Percentiles rank a stretch among this genome's conserved stretches.
These are phyloP conservation scores for Tylopilus plumbeoviolaceoides DNA, from an alignment of 768 basidiomycete species.

Conservation along the genomic window DNA sequence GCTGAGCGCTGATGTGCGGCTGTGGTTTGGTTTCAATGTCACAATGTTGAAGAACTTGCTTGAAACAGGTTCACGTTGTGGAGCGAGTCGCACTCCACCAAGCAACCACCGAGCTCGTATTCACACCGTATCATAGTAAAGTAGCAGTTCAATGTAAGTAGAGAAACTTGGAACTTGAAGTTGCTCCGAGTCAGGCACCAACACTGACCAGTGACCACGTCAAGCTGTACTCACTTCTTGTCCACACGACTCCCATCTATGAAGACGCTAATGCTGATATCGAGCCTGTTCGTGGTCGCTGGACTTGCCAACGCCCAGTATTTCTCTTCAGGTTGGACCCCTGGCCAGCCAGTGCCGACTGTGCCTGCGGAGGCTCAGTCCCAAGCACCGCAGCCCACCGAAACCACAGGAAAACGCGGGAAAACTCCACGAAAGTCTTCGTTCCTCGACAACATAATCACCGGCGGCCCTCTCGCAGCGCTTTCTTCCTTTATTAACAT, in stretches of 20 bases:
- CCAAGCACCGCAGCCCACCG: slow-evolving; percentile 22
- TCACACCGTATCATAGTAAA: no score
- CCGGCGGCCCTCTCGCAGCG: slow-evolving; percentile 48
- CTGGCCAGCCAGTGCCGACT: slow-evolving; percentile 57
- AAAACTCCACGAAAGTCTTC: slow-evolving; percentile 15
- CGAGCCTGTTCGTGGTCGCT: slow-evolving; percentile 24
- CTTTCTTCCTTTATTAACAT: slow-evolving; percentile 60
- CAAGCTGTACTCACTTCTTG: no score
- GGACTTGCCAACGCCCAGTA: slow-evolving; percentile 55
- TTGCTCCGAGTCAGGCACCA: neutral
- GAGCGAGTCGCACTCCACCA: no score
- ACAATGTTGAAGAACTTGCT: no score
- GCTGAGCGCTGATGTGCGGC: no score
- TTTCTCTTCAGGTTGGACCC: slow-evolving; percentile 78
- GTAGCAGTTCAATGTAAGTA: no score
- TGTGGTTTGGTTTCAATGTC: no score
- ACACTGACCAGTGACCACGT: neutral
- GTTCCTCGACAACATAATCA: slow-evolving; percentile 38
- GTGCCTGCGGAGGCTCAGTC: slow-evolving; percentile 9
- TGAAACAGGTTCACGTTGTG: no score
- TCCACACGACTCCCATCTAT: slow-evolving; percentile 31
- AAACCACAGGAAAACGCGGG: slow-evolving; percentile 22
- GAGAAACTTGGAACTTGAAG: no score
- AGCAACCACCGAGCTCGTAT: no score
- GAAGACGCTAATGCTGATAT: slow-evolving; percentile 43